Evolutionary conservation across 1,284 basidiomycete species (phyloP).

Genomic region (Fistulina hepatica): DNA sequence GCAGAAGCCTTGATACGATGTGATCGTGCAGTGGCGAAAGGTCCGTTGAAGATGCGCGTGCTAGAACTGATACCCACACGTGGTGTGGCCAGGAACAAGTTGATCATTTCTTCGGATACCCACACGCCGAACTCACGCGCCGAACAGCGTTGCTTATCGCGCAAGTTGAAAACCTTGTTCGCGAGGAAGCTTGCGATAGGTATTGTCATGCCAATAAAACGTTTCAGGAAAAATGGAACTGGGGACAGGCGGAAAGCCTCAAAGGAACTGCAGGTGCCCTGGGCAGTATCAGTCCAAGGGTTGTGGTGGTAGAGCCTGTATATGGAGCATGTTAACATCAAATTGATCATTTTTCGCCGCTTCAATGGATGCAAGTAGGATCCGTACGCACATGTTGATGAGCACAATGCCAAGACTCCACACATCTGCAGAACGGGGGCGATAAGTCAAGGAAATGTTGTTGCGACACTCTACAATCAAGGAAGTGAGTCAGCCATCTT

Average conservation of each 20-base stretch:
- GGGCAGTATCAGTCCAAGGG: slow-evolving; percentile 91
- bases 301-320: slow-evolving; percentile 91
- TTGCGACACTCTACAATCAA: slow-evolving; percentile 88
- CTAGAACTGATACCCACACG: too few species aligned
- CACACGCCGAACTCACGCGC: slow-evolving; percentile 83
- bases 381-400: slow-evolving; percentile 76
- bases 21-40: slow-evolving; percentile 32
- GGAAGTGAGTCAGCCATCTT: slow-evolving; percentile 12
- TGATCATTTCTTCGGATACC: too few species aligned
- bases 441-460: slow-evolving; percentile 88
- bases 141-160: slow-evolving; percentile 57
- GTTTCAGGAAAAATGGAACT: slow-evolving; percentile 75
- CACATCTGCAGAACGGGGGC: slow-evolving; percentile 90
- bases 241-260: slow-evolving; percentile 73
- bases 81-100: too few species aligned
- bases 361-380: slow-evolving; percentile 8
- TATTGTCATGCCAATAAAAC: slow-evolving; percentile 88
- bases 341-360: too few species aligned
- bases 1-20: slow-evolving; percentile 51
- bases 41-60: too few species aligned
- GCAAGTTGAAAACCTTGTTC: slow-evolving; percentile 78
- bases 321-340: slow-evolving; percentile 11
- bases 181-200: slow-evolving; percentile 83
- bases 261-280: slow-evolving; percentile 74
- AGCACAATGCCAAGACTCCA: slow-evolving; percentile 99